Conservation (phyloP, 129 eudicot genomes). For the Arctium minus region DNA sequence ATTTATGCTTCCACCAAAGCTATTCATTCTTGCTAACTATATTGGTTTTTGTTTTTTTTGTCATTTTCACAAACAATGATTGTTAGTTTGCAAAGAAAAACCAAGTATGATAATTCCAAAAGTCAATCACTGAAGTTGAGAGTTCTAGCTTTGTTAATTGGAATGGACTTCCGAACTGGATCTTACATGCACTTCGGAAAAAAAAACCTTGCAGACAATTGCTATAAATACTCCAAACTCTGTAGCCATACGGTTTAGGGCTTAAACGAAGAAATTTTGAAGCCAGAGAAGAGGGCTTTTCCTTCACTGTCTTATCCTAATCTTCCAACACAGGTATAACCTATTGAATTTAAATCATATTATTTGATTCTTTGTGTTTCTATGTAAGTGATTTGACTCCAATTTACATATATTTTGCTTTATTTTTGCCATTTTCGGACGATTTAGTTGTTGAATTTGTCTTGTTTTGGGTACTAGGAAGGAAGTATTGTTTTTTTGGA, state of each 20-base stretch:
- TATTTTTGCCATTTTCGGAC: neutral
- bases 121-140: too few species aligned
- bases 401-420: neutral
- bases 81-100: neutral
- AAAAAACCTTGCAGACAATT: neutral
- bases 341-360: neutral
- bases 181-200: neutral
- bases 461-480: neutral
- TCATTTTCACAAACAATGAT: too few species aligned
- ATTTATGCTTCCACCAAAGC: neutral
- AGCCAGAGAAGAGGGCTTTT: constrained; percentile 59
- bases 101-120: neutral
- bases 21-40: neutral
- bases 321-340: constrained; percentile 17
- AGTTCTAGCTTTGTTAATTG: neutral
- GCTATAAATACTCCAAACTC: constrained; percentile 32
- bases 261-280: constrained; percentile 50
- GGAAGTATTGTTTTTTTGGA: neutral
- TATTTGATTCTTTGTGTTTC: neutral
- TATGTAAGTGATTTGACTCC: neutral
- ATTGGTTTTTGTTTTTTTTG: neutral
- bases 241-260: constrained; percentile 38
- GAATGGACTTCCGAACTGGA: neutral
- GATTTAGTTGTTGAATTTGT: neutral
- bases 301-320: constrained; percentile 20